Evolutionary conservation across 2,329 filamentous ascomycete genomes (phyloP), one percentile per base, ranked within the genome.

Genomic region (Elsinoe australis): DNA sequence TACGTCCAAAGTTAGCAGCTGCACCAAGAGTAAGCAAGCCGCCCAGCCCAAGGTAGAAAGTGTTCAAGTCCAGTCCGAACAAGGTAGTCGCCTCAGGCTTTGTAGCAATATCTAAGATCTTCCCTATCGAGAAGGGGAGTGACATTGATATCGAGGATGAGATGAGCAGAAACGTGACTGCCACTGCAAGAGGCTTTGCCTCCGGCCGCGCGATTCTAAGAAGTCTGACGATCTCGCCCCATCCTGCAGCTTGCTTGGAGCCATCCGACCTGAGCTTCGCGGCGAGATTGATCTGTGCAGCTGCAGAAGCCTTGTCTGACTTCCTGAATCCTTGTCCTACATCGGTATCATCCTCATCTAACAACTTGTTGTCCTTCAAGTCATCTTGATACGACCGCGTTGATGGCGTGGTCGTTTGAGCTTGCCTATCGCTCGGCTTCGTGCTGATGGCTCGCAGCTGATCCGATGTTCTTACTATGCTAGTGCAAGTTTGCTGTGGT

Each of bases 71-170:
- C 52, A 96, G 68, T 15, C 92, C 92, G 62, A 96, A 92, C 9
- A 96, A 72, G 49, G 79, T 78, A 28, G 71, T 83, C 46, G 84
- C 60, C 19, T 64, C 80, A 15, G 78, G 74, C 59, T 88, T 84
- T 7, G 88, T 94, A 6, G 90, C 87, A 47, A 92, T 79, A 67
- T 98, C 92, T 64, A 98, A 72, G 53, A 98, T 94, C 62, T 89
- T 90, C 49, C 92, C 92, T 55, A 98, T 94, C 0, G 89, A 94
- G 63, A 95, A 95, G 1, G 92, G 92, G 51, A 98, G 86, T 2
- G 87, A 89, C 85, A 98, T 94, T 50, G 89, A 94, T 56, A 98
- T 88, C 45, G 81, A 78, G 3, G 90, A 96, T 12, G 90, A 95
- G 53, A 95, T 75, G 51, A 98, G 74, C 44, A 98, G 74, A 61